These are phyloP conservation scores for Zygosaccharomyces sapae DNA, from an alignment of 1,139 yeast genomes.

Conservation along the genomic window DNA sequence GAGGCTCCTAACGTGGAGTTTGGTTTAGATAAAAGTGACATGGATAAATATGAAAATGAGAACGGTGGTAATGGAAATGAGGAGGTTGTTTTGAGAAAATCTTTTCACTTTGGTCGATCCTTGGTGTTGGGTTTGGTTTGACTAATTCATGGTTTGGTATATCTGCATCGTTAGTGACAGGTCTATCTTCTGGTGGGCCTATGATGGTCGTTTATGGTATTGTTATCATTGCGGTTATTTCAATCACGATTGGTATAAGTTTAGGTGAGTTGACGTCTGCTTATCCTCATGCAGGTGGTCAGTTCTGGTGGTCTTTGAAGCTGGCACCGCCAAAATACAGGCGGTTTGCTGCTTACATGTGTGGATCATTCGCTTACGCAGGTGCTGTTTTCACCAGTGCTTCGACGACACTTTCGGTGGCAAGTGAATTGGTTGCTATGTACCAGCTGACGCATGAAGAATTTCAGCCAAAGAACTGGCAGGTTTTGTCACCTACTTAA, in stretches of 20 bases:
- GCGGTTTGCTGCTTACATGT: slow-evolving; percentile 51
- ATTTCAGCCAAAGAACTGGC: slow-evolving; percentile 50
- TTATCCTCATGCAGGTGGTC: slow-evolving; percentile 65
- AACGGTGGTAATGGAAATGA: slow-evolving; percentile 11
- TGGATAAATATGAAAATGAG: slow-evolving; percentile 2
- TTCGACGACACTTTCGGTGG: slow-evolving; percentile 53
- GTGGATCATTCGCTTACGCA: slow-evolving; percentile 59
- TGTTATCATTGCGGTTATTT: slow-evolving; percentile 53
- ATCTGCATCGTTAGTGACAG: slow-evolving; percentile 59
- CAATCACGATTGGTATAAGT: slow-evolving; percentile 50
- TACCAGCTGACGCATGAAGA: slow-evolving; percentile 48
- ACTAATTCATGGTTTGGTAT: slow-evolving; percentile 72
- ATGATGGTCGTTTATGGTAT: slow-evolving; percentile 64
- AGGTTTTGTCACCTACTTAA: slow-evolving; percentile 51
- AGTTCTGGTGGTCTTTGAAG: slow-evolving; percentile 59
- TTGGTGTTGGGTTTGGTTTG: slow-evolving; percentile 66
- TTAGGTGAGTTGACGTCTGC: slow-evolving; percentile 54
- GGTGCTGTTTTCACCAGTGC: slow-evolving; percentile 58
- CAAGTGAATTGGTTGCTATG: slow-evolving; percentile 53
- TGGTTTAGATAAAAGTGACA: slow-evolving; percentile 10
- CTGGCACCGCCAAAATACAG: slow-evolving; percentile 50
- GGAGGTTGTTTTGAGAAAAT: slow-evolving; percentile 35
- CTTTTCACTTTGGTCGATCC: slow-evolving; percentile 46
- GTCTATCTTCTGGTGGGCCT: slow-evolving; percentile 66
- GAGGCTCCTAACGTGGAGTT: slow-evolving; percentile 2